phyloP scores from a whole-genome alignment of 2,329 filamentous ascomycete genomes.

The Bertia moriformis region DNA sequence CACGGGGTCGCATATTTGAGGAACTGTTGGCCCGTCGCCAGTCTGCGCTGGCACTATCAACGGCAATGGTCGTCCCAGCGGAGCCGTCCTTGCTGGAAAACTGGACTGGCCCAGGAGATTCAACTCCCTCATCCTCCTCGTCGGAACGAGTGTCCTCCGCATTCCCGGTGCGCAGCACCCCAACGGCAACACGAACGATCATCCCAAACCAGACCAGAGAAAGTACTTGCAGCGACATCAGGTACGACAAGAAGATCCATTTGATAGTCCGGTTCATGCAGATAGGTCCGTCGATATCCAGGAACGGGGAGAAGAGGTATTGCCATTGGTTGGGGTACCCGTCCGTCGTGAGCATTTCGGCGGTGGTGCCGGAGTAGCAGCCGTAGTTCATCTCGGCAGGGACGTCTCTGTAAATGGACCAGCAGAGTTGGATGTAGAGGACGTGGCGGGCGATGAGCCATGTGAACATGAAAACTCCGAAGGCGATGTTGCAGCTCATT shows the following conservation, averaged over 20 bases:
- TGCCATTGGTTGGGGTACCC: neutral
- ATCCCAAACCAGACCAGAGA: constrained; percentile 53
- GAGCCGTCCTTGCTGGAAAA: neutral
- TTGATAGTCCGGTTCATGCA: constrained; percentile 48
- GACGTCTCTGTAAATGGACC: constrained; percentile 44
- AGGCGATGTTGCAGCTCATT: constrained; percentile 42
- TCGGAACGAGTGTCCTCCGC: constrained; percentile 52
- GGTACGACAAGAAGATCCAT: constrained; percentile 39
- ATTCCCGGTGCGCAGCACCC: constrained; percentile 38
- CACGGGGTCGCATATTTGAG: neutral
- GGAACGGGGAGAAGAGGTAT: neutral
- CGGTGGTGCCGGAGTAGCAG: constrained; percentile 28
- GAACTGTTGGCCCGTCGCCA: neutral
- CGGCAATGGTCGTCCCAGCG: neutral
- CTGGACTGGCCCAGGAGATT: constrained; percentile 19
- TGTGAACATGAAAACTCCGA: constrained; percentile 45
- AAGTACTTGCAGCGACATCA: constrained; percentile 42
- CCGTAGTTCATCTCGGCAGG: constrained; percentile 38
- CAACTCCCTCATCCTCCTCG: constrained; percentile 41
- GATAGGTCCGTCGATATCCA: constrained; percentile 32
- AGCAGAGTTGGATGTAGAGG: constrained; percentile 43
- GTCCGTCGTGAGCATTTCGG: neutral
- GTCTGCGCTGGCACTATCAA: neutral
- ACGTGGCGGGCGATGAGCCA: constrained; percentile 50
- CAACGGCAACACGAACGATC: constrained; percentile 45